These are phyloP conservation scores for Allium cepa DNA, from an alignment of 106 monocot species.

Conservation along the genomic window DNA sequence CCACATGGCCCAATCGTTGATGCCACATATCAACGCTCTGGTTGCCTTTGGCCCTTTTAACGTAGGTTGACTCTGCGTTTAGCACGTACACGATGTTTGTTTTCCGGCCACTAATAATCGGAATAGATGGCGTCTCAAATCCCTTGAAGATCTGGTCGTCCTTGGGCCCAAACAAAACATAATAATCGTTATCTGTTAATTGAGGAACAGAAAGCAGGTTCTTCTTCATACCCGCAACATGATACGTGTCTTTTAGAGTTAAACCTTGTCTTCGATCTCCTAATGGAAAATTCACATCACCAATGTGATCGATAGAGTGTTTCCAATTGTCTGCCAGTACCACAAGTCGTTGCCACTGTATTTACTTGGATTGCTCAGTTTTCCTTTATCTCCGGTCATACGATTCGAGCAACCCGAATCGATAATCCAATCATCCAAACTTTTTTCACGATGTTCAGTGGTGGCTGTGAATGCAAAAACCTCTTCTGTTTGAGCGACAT, in stretches of 20 bases:
- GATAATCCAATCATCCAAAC: background rate
- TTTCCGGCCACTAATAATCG: no score
- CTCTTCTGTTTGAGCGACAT: background rate
- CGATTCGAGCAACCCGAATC: background rate
- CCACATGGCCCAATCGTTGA: background rate
- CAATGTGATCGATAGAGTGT: no score
- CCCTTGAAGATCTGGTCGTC: background rate
- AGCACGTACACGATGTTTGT: background rate
- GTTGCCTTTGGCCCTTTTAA: background rate
- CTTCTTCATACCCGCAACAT: conserved; percentile 1
- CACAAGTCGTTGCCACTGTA: no score
- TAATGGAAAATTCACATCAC: no score
- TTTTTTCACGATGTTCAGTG: background rate
- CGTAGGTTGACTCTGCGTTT: background rate
- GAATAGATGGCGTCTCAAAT: background rate
- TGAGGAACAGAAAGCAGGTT: background rate
- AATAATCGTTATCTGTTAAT: background rate
- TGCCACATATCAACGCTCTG: background rate
- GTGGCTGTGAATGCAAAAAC: background rate
- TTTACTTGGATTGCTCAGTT: background rate
- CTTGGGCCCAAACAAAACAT: background rate
- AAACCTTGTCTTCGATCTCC: background rate
- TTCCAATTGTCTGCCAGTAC: no score
- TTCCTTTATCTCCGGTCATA: background rate
- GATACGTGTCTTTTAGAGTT: background rate